Base-by-base conservation (phyloP, 495 filamentous ascomycete species). In the Neurospora sp. region DNA sequence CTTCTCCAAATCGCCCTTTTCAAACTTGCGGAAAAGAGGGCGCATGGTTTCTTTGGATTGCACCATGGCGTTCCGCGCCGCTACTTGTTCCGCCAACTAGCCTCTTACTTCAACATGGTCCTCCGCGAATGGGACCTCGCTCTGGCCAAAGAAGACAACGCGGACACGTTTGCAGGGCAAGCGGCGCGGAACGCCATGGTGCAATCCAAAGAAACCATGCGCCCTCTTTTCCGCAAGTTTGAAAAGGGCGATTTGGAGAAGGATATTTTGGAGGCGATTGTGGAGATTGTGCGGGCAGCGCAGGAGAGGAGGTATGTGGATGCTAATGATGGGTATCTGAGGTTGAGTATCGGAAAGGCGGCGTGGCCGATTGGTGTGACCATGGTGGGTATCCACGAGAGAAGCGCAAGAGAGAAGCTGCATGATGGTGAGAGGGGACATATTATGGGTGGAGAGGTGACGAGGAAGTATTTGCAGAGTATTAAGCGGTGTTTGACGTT, bases 361-460 rank as follows among this genome's bases (percentile, higher is more conserved):
- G 96, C 96, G 31, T 99, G 96, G 96, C 96, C 96, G 38, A 99
- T 99, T 80, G 96, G 96, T 82, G 96, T 99, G 39, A 99, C 96
- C 77, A 98, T 98, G 96, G 96, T 99, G 74, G 96, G 96, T 85
- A 99, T 99, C 78, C 96, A 99, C 88, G 96, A 98, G 83, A 90
- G 96, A 74, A 93, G 90, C 65, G 95, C 96, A 7, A 88, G 96
- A 44, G 96, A 99, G 82, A 98, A 98, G 83, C 85, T 99, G 68
- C 94, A 98, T 78, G 88, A 94, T 80, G 94, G 93, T 75, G 91
- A 94, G 78, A 88, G 93, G 74, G 96, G 94, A 7, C 96, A 99
- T 81, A 97, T 99, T 78, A 93, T 99, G 89, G 94, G 93, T 73
- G 94, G 98, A 79, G 96, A 99, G 84, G 88, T 90, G 39, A 99